These are phyloP conservation scores for Toxicodendron radicans DNA, from an alignment of 345 rosid species.

Conservation along the genomic window DNA sequence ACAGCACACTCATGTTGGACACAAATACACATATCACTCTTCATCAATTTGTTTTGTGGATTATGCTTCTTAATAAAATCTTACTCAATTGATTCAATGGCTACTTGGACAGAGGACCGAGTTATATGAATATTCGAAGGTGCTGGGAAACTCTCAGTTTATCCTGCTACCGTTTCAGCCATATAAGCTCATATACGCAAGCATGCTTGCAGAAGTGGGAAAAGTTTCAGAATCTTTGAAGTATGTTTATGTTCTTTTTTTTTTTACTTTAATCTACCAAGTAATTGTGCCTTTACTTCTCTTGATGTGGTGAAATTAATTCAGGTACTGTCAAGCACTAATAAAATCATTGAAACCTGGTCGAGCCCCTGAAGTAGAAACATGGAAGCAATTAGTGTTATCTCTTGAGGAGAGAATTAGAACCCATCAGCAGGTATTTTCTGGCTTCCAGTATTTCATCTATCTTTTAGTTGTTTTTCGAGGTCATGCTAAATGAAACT, in stretches of 20 bases:
- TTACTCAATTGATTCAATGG: slow-evolving; percentile 29
- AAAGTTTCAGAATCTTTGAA: slow-evolving; percentile 85
- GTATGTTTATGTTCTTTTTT: slow-evolving; percentile 63
- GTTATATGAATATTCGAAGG: slow-evolving; percentile 91
- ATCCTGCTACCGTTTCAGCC: slow-evolving; percentile 89
- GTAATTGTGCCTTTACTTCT: slow-evolving; percentile 21
- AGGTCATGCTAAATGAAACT: slow-evolving; percentile 11
- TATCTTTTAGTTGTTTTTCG: not conserved
- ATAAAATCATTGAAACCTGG: slow-evolving; percentile 67
- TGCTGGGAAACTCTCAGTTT: slow-evolving; percentile 95
- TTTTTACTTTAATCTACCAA: slow-evolving; percentile 7
- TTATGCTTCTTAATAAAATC: not conserved
- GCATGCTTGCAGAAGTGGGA: slow-evolving; percentile 98
- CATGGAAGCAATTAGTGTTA: slow-evolving; percentile 54
- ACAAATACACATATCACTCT: not conserved
- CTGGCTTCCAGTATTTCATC: slow-evolving; percentile 2
- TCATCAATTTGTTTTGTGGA: not conserved
- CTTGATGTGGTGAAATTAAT: slow-evolving; percentile 27
- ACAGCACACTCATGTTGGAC: too few relatives aligned
- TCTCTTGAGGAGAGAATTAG: slow-evolving; percentile 77
- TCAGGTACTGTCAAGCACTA: slow-evolving; percentile 79
- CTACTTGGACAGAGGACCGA: slow-evolving; percentile 85
- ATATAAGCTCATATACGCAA: slow-evolving; percentile 90
- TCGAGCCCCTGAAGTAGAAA: slow-evolving; percentile 67
- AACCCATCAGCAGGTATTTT: slow-evolving; percentile 68